Conservation (phyloP, 768 basidiomycete species). For the Tylopilus plumbeoviolaceoides region DNA sequence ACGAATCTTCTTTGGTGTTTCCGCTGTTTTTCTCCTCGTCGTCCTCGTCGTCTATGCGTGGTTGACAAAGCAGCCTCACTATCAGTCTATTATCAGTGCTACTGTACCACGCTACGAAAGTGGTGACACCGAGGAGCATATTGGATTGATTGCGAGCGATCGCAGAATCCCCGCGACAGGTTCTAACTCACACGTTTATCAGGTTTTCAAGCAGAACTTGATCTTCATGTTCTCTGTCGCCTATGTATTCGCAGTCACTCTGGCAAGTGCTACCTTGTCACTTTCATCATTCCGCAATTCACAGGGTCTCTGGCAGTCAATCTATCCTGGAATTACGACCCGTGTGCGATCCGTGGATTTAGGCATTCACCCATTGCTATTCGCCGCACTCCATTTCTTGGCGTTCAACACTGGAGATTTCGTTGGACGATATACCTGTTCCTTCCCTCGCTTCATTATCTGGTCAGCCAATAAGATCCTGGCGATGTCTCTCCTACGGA, state of each 20-base stretch:
- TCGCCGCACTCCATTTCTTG: constrained; percentile 74
- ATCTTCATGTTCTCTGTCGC: constrained; percentile 68
- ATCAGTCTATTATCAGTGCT: constrained; percentile 49
- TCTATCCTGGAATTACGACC: constrained; percentile 83
- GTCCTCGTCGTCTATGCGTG: constrained; percentile 52
- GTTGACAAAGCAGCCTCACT: constrained; percentile 56
- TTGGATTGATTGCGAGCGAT: constrained; percentile 34
- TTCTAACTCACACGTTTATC: constrained; percentile 42
- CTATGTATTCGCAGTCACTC: constrained; percentile 73
- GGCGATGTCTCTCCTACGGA: constrained; percentile 60
- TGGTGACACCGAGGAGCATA: constrained; percentile 25
- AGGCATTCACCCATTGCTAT: constrained; percentile 73
- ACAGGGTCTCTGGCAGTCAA: constrained; percentile 47
- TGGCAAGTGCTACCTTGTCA: constrained; percentile 46
- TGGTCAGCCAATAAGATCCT: constrained; percentile 68
- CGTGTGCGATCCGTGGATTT: constrained; percentile 67
- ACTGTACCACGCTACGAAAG: constrained; percentile 38
- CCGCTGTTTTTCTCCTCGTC: constrained; percentile 58
- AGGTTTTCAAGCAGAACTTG: constrained; percentile 60
- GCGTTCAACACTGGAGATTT: constrained; percentile 74
- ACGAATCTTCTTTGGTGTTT: constrained; percentile 67
- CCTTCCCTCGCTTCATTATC: constrained; percentile 58
- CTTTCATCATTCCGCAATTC: constrained; percentile 1
- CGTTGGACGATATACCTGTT: constrained; percentile 62
- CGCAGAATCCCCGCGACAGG: constrained; percentile 23